Base-by-base conservation (phyloP, 1,284 basidiomycete genomes). In the Mycena sp. region DNA sequence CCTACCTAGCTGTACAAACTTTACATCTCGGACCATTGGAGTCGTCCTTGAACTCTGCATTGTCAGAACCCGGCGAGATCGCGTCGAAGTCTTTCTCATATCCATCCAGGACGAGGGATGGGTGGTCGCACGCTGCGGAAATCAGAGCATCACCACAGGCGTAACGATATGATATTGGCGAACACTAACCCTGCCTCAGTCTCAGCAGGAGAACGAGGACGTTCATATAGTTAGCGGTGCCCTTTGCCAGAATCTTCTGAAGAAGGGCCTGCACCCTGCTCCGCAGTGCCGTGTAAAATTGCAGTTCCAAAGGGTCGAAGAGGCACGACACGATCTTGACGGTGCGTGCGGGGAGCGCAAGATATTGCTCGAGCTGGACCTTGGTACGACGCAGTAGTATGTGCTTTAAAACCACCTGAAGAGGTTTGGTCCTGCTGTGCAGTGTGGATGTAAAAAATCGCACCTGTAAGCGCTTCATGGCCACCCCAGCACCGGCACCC, bases 331-430 rank as follows among this genome's bases (percentile, higher is more conserved):
- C 81, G 35, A 95, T 78, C 14, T 92, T 79, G 25, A 99, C 84
- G 3, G 76, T 84, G 9, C 95, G 87, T 21, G 82, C 83, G 0
- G 97, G 98, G 1, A 99, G 85, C 38, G 90, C 85, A 48, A 99
- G 83, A 19, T 98, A 83, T 0, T 87, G 86, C 67, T 94, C 92
- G 17, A 83, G 79, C 38, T 94, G 89, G 45, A 90, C 88, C 77
- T 99, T 99, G 6, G 87, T 91, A 1, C 97, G 89, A 7, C 97
- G 87, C 19, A 99, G 86, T 95, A 99, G 97, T 69, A 97, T 83
- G 3, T 91, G 86, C 69, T 91, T 90, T 4, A 99, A 81, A 3
- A 99, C 89, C 38, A 93, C 87, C 63, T 65, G 23, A 6, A 29
- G 7, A 7, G 26, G 25, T 17, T 2, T 16, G 19, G 16, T 23